These are phyloP conservation scores for Platismatia glauca DNA, from an alignment of 495 filamentous ascomycete species.

Conservation along the genomic window DNA sequence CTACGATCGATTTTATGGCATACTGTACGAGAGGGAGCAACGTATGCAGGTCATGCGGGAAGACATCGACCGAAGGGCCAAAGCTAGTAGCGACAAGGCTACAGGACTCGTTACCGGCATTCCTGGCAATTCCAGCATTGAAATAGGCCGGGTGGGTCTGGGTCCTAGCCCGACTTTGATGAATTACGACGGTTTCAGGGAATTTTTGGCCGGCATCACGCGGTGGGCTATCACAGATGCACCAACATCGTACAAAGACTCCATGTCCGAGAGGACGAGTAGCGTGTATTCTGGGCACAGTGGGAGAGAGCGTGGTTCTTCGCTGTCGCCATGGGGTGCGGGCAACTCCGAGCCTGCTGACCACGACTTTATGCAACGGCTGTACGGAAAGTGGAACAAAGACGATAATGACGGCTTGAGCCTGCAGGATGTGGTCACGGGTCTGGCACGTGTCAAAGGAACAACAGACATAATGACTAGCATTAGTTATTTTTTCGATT, in stretches of 20 bases:
- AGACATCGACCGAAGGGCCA: conserved; percentile 57
- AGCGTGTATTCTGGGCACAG: conserved; percentile 48
- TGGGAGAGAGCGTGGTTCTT: conserved; percentile 38
- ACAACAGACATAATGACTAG: conserved; percentile 91
- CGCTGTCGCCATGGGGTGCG: conserved; percentile 60
- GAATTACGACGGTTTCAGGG: conserved; percentile 93
- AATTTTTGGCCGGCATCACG: conserved; percentile 80
- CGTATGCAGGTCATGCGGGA: conserved; percentile 68
- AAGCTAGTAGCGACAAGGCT: conserved; percentile 47
- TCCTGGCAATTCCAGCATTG: conserved; percentile 37
- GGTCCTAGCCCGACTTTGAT: conserved; percentile 83
- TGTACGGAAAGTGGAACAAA: conserved; percentile 82
- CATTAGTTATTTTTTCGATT: conserved; percentile 94
- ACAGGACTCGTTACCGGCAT: conserved; percentile 41
- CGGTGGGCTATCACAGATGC: conserved; percentile 87
- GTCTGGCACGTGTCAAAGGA: conserved; percentile 82
- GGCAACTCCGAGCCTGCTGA: conserved; percentile 75
- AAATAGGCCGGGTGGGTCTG: conserved; percentile 77
- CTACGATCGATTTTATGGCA: conserved; percentile 87
- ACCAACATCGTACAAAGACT: conserved; percentile 51
- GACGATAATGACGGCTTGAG: conserved; percentile 66
- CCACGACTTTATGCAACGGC: conserved; percentile 86
- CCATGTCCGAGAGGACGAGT: conserved; percentile 41
- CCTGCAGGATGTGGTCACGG: conserved; percentile 83
- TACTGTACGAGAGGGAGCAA: conserved; percentile 84